Evolutionary conservation across 345 rosid species (phyloP), one percentile per base, ranked within the genome.

Genomic region (Lepidium aucheri): DNA sequence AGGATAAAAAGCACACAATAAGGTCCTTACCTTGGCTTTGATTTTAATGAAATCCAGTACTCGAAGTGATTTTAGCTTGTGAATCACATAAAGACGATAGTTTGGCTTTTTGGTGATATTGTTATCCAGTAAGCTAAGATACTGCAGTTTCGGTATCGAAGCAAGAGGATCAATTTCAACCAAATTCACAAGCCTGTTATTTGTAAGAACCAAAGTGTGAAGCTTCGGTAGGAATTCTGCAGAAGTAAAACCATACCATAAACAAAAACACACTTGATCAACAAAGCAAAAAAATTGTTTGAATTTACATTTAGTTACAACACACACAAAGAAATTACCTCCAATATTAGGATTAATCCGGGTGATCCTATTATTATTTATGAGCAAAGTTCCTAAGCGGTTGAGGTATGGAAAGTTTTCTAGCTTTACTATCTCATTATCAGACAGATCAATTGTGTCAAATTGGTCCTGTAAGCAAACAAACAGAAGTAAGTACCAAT

Each of bases 391-490:
- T 49, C 99, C 97, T 81, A 91, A 69, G 9, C 99, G 95, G 46
- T 83, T 83, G 52, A 95, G 97, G 76, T 76, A 73, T 1, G 95
- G 99, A 59, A 95, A 80, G 80, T 91, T 89, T 58, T 95, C 99
- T 18, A 95, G 93, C 86, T 95, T 95, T 46, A 95, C 99, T 58
- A 95, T 95, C 89, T 95, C 99, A 74, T 95, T 95, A 67, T 95
- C 99, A 6, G 99, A 84, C 74, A 95, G 79, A 83, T 95, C 99
- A 9, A 95, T 54, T 13, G 99, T 95, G 82, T 95, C 99, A 16
- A 95, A 95, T 83, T 95, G 99, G 72, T 95, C 99, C 99, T 95
- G 84, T 11, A 38, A 66, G 68, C 53, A 63, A 74, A 34, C 17
- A 55, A 68, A 39, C 8, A 38, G 24, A 69, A 74, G 35, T 39